Conservation (phyloP, 805 yeast species). For the Wickerhamiella galacta region DNA sequence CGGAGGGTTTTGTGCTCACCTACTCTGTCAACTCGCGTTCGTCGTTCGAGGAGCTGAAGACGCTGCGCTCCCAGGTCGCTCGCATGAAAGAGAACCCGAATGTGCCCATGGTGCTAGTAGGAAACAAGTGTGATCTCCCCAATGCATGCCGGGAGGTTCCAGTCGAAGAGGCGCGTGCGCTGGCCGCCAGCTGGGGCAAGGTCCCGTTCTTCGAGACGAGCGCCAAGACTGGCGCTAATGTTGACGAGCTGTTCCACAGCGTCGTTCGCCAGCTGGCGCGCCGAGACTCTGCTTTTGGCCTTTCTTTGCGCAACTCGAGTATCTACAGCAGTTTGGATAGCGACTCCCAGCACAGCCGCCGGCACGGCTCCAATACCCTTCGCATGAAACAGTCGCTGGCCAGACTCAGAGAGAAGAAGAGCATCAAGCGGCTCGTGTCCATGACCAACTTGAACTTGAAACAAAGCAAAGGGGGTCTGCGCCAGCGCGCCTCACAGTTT, state of each 20-base stretch:
- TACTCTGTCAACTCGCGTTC: constrained; percentile 67
- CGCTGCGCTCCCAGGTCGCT: constrained; percentile 67
- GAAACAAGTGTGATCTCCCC: constrained; percentile 76
- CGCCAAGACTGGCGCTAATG: constrained; percentile 80
- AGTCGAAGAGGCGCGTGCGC: constrained; percentile 67
- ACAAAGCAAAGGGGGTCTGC: not conserved
- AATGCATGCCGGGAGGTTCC: constrained; percentile 50
- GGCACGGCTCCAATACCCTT: constrained; percentile 4
- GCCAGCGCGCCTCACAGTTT: constrained; percentile 4
- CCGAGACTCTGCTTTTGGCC: constrained; percentile 31
- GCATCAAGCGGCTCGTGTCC: constrained; percentile 9
- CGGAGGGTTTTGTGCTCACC: constrained; percentile 77
- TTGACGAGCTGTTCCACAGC: constrained; percentile 79
- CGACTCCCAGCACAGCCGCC: not conserved
- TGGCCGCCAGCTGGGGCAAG: constrained; percentile 73
- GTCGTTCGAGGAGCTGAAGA: constrained; percentile 61
- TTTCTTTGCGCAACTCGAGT: constrained; percentile 7
- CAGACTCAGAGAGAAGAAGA: constrained; percentile 7
- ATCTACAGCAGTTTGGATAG: constrained; percentile 10
- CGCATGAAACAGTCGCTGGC: constrained; percentile 12
- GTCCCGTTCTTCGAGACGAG: constrained; percentile 88
- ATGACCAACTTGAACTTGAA: constrained; percentile 2
- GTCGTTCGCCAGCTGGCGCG: constrained; percentile 80
- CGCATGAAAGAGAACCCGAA: constrained; percentile 59
- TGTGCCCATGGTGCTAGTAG: constrained; percentile 82